Conservation (phyloP, 164 flowering plant species). For the Magnolia officinalis region DNA sequence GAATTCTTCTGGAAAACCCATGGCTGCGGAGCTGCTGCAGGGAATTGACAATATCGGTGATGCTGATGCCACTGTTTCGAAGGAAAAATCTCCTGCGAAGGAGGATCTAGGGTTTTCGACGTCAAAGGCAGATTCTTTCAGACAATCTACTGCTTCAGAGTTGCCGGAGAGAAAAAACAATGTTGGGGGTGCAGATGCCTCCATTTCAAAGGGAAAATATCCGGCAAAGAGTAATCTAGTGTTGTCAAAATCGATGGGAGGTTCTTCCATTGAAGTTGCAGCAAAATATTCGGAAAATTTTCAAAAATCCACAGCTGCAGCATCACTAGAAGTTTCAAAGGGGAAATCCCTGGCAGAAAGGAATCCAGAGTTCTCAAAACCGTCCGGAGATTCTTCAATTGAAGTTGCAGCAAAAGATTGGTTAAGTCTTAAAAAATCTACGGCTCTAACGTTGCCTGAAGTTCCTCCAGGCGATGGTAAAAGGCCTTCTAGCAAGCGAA, state of each 20-base stretch:
- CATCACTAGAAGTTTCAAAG: neutral
- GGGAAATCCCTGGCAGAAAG: neutral
- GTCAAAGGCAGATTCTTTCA: neutral
- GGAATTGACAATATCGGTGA: neutral
- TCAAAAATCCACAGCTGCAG: neutral
- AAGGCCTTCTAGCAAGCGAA: neutral
- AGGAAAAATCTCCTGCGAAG: neutral
- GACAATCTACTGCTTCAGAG: neutral
- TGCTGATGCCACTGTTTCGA: neutral
- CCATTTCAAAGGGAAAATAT: neutral
- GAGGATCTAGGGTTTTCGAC: neutral
- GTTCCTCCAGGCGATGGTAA: neutral
- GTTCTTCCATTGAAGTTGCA: neutral
- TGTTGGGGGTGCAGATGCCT: neutral
- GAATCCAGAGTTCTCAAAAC: neutral
- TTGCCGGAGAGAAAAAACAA: neutral
- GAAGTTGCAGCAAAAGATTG: neutral
- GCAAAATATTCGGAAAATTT: neutral
- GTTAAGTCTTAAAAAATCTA: neutral
- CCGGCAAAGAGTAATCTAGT: neutral
- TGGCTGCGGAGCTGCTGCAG: neutral
- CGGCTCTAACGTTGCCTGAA: neutral
- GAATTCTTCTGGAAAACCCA: neutral
- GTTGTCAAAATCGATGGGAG: neutral
- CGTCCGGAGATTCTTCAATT: neutral